These are phyloP conservation scores for Sporothrix brasiliensis DNA, from an alignment of 2,329 filamentous ascomycete genomes.

Conservation along the genomic window DNA sequence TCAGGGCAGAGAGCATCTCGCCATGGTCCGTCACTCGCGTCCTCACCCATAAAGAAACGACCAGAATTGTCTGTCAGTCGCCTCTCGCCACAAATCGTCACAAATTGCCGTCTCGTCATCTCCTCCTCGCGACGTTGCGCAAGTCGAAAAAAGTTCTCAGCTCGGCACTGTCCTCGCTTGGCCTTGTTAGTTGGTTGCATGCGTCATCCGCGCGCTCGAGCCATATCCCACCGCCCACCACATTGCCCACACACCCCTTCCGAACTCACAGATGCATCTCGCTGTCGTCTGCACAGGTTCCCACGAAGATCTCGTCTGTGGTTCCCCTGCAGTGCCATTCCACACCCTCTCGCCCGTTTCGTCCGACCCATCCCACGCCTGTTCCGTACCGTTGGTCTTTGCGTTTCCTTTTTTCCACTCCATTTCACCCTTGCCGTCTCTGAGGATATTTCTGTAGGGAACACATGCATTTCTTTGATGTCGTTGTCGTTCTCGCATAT, in stretches of 20 bases:
- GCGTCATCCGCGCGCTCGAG: conserved; percentile 1
- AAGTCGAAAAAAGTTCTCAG: background rate
- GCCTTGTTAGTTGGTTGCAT: conserved; percentile 10
- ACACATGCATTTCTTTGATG: background rate
- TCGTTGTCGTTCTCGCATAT: background rate
- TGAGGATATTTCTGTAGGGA: conserved; percentile 4
- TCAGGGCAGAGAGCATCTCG: conserved; percentile 1
- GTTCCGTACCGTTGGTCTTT: conserved; percentile 24
- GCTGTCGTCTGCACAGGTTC: conserved; percentile 11
- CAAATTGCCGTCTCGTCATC: conserved; percentile 2
- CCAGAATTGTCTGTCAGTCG: background rate
- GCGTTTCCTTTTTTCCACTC: conserved; percentile 16
- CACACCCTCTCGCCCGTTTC: conserved; percentile 24
- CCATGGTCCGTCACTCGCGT: background rate
- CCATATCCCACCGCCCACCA: background rate
- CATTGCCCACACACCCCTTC: background rate
- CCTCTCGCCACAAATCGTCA: background rate
- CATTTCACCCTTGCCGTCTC: conserved; percentile 4
- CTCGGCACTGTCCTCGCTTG: conserved; percentile 24
- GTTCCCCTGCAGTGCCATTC: conserved; percentile 24
- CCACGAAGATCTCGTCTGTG: conserved; percentile 27
- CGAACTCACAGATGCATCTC: conserved; percentile 19
- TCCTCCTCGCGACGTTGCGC: background rate
- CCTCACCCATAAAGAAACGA: conserved; percentile 10
- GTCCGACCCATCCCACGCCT: conserved; percentile 13